These are phyloP conservation scores for Nitzschia sp. DNA, from an alignment of 108 stramenopile species.

Conservation along the genomic window DNA sequence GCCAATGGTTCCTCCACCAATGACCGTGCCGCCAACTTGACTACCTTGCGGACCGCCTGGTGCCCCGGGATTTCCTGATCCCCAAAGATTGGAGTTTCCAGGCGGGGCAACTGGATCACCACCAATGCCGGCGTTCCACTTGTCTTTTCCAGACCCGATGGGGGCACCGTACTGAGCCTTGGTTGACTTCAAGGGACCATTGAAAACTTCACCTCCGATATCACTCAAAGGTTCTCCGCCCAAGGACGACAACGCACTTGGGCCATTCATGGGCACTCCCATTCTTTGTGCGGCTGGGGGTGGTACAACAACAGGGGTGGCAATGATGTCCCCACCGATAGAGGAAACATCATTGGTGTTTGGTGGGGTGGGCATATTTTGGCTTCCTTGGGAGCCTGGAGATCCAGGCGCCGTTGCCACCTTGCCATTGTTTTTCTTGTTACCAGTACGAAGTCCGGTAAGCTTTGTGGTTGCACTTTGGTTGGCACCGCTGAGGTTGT, in stretches of 20 bases:
- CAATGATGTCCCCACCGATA: conserved; percentile 51
- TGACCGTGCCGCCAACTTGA: conserved; percentile 39
- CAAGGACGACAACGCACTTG: conserved; percentile 4
- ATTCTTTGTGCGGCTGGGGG: conserved; percentile 36
- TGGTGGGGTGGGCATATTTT: not conserved
- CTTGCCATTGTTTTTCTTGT: conserved; percentile 31
- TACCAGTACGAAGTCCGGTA: conserved; percentile 37
- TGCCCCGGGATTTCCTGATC: conserved; percentile 3
- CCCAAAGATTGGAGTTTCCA: conserved; percentile 22
- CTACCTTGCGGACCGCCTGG: conserved; percentile 8
- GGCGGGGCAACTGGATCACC: conserved; percentile 26
- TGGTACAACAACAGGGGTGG: conserved; percentile 40
- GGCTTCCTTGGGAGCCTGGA: conserved; percentile 3
- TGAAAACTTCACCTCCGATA: conserved; percentile 58
- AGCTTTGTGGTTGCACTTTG: conserved; percentile 33
- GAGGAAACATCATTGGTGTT: conserved; percentile 5
- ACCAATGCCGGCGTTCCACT: conserved; percentile 35
- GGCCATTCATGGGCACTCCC: conserved; percentile 33
- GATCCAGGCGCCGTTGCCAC: conserved; percentile 25
- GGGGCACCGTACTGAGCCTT: conserved; percentile 7
- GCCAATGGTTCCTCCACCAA: conserved; percentile 39
- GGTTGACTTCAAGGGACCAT: conserved; percentile 36
- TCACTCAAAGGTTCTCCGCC: conserved; percentile 31
- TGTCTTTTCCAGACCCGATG: conserved; percentile 38
- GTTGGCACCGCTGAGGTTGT: not conserved